Evolutionary conservation across 306 rosid species (phyloP).

Genomic region (Inga leiocalycina): DNA sequence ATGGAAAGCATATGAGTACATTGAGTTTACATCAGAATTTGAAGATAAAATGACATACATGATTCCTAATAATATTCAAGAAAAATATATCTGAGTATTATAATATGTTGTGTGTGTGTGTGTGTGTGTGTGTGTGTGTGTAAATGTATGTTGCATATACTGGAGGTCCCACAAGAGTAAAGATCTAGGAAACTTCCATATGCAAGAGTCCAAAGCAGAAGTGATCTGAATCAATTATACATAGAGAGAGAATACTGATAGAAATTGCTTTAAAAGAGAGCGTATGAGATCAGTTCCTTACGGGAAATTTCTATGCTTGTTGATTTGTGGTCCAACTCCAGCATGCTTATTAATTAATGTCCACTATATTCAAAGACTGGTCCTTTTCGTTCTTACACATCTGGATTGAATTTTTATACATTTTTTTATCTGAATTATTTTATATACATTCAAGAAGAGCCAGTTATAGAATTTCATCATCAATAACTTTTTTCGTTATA

Average conservation of each 20-base stretch:
- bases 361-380: background rate
- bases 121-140: too few species aligned
- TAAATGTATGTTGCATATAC: conserved; percentile 36
- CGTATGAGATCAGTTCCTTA: conserved; percentile 42
- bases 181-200: conserved; percentile 26
- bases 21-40: too few species aligned
- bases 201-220: conserved; percentile 36
- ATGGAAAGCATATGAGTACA: too few species aligned
- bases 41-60: background rate
- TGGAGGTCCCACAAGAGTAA: conserved; percentile 57
- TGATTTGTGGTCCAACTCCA: conserved; percentile 29
- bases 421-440: too few species aligned
- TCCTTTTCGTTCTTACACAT: background rate
- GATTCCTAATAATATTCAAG: background rate
- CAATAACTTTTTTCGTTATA: too few species aligned
- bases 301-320: conserved; percentile 50
- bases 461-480: too few species aligned
- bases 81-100: background rate
- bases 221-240: background rate
- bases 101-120: background rate
- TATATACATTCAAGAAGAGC: background rate
- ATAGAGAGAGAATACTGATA: background rate
- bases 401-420: too few species aligned
- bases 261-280: conserved; percentile 48
- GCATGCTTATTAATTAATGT: background rate